Base-by-base conservation (phyloP, 352 stramenopile genomes). In the Pythium graminicola region DNA sequence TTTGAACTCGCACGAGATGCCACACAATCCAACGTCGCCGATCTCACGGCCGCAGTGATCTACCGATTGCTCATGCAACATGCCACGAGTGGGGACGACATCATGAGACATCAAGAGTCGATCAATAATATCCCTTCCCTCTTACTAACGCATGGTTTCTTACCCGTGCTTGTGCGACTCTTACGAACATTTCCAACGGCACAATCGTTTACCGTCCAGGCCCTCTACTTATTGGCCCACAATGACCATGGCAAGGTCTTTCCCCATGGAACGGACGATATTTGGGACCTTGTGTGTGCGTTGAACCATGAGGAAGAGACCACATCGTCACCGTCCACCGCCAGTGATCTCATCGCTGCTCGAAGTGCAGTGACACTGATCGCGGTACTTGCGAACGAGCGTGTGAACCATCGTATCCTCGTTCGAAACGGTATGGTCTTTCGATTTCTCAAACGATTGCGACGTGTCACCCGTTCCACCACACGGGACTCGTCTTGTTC, bases 331-430 rank as follows among this genome's bases (percentile, higher is more conserved):
- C 7, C n/a, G 22, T 14, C 31, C 29, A 39, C 26, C 9, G 17
- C 57, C 19, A 14, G 53, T 22, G 49, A 56, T 36, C 11, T 28
- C 51, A 31, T 36, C 2, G 13, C 48, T 4, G 36, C 51, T n/a
- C 67, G 72, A 1, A 84, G 73, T 42, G 73, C 73, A 0, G 74
- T 86, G 20, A 77, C 76, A 7, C 49, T 91, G 4, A 54, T 89
- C 11, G 76, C 81, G 5, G 68, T 83, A 31, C 54, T 91, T n/a
- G 73, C 77, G 3, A 65, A 67, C 20, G 62, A 84, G 24, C 70
- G 67, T 1, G 69, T 67, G 56, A 90, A 90, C 39, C 77, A 76
- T 39, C 46, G 28, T 1, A 48, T 78, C 11, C 57, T 90, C 1
- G 72, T 87, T 6, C 66, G 62, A 6, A 76, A 80, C 35, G 75